A percentile compares a stretch with the other conserved stretches of the same genome.
These are phyloP conservation scores for Colletotrichum echinochloae DNA, from an alignment of 2,329 filamentous ascomycete genomes.

Conservation along the genomic window DNA sequence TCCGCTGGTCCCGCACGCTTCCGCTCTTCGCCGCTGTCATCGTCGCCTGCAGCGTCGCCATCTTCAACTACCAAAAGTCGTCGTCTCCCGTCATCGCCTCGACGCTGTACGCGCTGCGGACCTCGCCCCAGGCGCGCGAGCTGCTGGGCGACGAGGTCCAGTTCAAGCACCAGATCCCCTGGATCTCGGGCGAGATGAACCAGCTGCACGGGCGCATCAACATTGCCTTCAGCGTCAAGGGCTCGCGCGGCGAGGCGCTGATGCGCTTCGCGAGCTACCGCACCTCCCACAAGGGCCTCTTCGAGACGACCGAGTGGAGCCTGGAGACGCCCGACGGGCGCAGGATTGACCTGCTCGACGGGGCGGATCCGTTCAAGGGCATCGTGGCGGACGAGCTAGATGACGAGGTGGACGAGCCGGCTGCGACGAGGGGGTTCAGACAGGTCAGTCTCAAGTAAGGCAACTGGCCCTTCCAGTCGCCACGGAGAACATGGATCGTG, in stretches of 20 bases:
- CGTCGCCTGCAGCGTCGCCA: constrained; percentile 78
- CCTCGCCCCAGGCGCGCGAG: constrained; percentile 78
- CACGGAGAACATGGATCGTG: background rate
- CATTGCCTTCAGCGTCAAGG: constrained; percentile 88
- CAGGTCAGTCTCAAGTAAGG: constrained; percentile 55
- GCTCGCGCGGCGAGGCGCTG: constrained; percentile 75
- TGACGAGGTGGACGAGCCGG: constrained; percentile 49
- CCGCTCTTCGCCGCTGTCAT: constrained; percentile 84
- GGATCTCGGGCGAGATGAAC: constrained; percentile 90
- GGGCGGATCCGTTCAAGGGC: constrained; percentile 74
- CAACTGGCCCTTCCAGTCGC: background rate
- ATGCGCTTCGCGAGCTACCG: constrained; percentile 87
- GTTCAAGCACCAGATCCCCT: constrained; percentile 82
- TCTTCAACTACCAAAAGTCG: constrained; percentile 99
- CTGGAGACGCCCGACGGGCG: constrained; percentile 73
- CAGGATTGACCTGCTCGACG: constrained; percentile 79
- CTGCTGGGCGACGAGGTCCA: constrained; percentile 89
- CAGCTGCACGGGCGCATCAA: constrained; percentile 92
- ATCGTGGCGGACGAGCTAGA: constrained; percentile 55
- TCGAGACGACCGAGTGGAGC: constrained; percentile 93
- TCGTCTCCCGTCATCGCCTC: constrained; percentile 88
- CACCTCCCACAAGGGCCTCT: constrained; percentile 70
- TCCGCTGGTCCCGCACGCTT: constrained; percentile 78
- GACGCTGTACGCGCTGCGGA: constrained; percentile 92
- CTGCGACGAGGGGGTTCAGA: constrained; percentile 63